Evolutionary conservation across 75 land plant genomes (phyloP).

Genomic region (Gnetum montanum): DNA sequence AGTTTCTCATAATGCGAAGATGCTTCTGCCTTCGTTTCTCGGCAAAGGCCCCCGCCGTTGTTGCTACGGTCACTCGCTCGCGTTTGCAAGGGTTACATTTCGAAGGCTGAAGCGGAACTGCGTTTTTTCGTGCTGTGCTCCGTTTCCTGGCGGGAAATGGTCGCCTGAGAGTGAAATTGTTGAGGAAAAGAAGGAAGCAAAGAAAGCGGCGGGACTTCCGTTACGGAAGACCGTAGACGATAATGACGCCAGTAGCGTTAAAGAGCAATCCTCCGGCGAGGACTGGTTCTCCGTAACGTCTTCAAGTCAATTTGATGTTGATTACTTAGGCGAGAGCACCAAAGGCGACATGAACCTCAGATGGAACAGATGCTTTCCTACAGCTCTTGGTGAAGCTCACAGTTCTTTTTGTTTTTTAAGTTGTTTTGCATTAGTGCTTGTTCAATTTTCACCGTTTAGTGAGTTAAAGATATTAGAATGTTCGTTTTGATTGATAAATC

Average conservation of each 20-base stretch:
- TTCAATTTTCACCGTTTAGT: neutral
- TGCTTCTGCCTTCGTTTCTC: too few relatives aligned
- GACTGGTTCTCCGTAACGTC: constrained; percentile 53
- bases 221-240: too few relatives aligned
- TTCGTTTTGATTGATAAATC: neutral
- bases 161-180: too few relatives aligned
- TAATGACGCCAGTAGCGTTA: constrained; percentile 4
- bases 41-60: too few relatives aligned
- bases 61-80: too few relatives aligned
- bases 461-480: neutral
- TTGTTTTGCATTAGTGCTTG: neutral
- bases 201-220: too few relatives aligned
- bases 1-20: too few relatives aligned
- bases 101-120: too few relatives aligned
- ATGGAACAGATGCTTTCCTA: neutral
- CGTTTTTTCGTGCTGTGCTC: too few relatives aligned
- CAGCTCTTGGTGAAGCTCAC: constrained; percentile 17
- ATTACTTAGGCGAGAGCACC: constrained; percentile 95
- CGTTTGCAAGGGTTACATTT: too few relatives aligned
- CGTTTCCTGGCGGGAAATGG: too few relatives aligned
- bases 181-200: too few relatives aligned
- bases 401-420: neutral
- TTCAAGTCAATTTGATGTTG: constrained; percentile 48
- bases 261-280: constrained; percentile 13
- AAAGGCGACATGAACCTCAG: constrained; percentile 82